Conservation (phyloP, 2,329 filamentous ascomycete genomes). For the Diaporthe ampelina region DNA sequence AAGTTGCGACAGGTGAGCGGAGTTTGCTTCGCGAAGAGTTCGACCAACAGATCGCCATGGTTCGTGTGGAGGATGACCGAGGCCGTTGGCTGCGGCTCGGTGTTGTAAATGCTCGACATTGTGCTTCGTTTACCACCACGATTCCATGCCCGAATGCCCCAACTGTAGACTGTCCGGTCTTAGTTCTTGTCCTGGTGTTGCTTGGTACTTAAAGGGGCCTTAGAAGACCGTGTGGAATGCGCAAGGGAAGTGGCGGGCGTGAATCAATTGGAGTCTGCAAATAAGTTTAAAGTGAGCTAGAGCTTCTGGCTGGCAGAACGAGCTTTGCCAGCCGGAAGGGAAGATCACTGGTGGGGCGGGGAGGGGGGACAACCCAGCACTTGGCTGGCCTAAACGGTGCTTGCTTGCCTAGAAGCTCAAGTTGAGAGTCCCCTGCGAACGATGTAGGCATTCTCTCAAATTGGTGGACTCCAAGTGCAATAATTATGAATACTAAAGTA, state of each 20-base stretch:
- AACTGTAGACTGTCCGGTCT: not conserved
- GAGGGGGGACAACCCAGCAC: not conserved
- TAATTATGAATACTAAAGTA: not conserved
- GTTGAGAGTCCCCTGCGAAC: no score
- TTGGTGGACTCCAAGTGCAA: not conserved
- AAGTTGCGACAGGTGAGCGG: constrained; percentile 95
- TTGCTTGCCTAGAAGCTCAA: no score
- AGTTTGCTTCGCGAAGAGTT: constrained; percentile 95
- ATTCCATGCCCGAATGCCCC: not conserved
- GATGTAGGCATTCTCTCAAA: not conserved
- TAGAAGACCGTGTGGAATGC: not conserved
- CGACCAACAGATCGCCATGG: constrained; percentile 87
- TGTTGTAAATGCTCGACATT: constrained; percentile 94
- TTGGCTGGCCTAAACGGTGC: not conserved
- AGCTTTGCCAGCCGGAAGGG: constrained; percentile 23
- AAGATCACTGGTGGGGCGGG: constrained; percentile 19
- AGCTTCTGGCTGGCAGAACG: not conserved
- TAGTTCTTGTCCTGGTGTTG: not conserved
- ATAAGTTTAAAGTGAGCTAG: not conserved
- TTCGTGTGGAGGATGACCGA: constrained; percentile 94
- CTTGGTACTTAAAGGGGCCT: not conserved
- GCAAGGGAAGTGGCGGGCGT: not conserved
- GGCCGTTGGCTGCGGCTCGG: constrained; percentile 93
- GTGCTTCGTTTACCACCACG: constrained; percentile 29
- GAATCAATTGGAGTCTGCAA: not conserved